Conservation (phyloP, 306 rosid species). For the Pyrus bretschneideri region DNA sequence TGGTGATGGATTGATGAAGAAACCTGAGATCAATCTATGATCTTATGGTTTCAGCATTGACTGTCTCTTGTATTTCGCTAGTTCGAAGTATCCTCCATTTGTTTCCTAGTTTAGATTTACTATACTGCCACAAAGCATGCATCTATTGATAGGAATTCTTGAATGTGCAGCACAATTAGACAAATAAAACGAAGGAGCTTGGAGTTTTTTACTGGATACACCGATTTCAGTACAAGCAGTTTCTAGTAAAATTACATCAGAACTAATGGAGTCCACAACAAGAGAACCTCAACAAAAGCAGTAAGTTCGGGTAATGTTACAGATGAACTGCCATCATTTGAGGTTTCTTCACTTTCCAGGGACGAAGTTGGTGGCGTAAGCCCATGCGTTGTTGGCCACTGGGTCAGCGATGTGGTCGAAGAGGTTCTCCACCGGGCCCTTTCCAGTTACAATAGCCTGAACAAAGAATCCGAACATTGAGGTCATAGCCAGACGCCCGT, state of each 20-base stretch:
- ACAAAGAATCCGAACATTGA: slow-evolving; percentile 95
- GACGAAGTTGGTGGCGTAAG: slow-evolving; percentile 86
- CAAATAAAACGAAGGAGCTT: slow-evolving; percentile 1
- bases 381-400: slow-evolving; percentile 91
- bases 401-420: slow-evolving; percentile 82
- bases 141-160: not conserved
- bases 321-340: slow-evolving; percentile 9
- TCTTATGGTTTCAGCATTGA: not conserved
- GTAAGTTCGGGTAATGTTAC: slow-evolving; percentile 21
- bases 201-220: slow-evolving; percentile 26
- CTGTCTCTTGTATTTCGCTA: not conserved
- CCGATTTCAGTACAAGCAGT: slow-evolving; percentile 30
- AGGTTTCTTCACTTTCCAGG: slow-evolving; percentile 68
- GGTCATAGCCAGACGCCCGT: slow-evolving; percentile 81
- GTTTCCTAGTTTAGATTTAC: not conserved
- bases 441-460: slow-evolving; percentile 93
- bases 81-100: not conserved
- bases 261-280: slow-evolving; percentile 24
- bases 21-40: not conserved
- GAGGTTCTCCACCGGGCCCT: slow-evolving; percentile 87
- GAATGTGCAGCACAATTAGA: not conserved
- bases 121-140: not conserved
- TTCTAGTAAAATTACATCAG: slow-evolving; percentile 29
- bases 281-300: slow-evolving; percentile 26
- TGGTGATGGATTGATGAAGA: not conserved